Evolutionary conservation across 768 basidiomycete genomes (phyloP).

Genomic region (Tubosaeta brunneosetosa): DNA sequence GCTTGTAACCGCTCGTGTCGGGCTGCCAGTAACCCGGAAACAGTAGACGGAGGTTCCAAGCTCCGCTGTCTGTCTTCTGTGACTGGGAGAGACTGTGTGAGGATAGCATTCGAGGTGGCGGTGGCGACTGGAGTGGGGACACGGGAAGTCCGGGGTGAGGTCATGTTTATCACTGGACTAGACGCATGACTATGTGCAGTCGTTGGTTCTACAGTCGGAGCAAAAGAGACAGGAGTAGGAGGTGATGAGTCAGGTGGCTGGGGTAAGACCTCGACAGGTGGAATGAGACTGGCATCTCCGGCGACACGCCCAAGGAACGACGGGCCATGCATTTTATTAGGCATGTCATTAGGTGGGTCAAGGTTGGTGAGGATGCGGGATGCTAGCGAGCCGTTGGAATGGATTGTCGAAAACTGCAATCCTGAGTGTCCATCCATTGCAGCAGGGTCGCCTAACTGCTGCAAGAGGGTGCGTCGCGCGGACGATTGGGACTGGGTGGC

Average conservation of each 20-base stretch:
- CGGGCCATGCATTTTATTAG: neutral
- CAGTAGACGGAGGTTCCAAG: neutral
- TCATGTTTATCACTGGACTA: neutral
- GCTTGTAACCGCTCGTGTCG: slow-evolving; percentile 14
- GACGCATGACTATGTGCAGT: neutral
- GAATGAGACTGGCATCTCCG: slow-evolving; percentile 21
- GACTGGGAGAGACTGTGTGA: neutral
- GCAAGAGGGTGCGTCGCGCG: slow-evolving; percentile 19
- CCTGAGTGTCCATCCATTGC: neutral
- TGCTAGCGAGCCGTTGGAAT: slow-evolving; percentile 15
- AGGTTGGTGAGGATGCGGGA: slow-evolving; percentile 22
- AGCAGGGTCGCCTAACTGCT: slow-evolving; percentile 12
- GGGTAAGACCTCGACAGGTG: slow-evolving; percentile 29
- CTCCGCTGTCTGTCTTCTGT: neutral
- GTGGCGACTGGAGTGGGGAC: neutral
- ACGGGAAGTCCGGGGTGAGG: neutral
- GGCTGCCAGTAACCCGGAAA: slow-evolving; percentile 5
- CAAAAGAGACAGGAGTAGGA: slow-evolving; percentile 8
- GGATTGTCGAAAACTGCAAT: slow-evolving; percentile 2
- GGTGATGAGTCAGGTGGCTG: slow-evolving; percentile 17
- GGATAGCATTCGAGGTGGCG: neutral
- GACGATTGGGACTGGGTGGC: slow-evolving; percentile 6
- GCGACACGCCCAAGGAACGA: neutral
- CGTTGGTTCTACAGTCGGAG: neutral
- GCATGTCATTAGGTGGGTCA: neutral